Percentiles rank a stretch among this genome's conserved stretches.
Evolutionary conservation across 768 basidiomycete species (phyloP).

Genomic region (Hygrocybe punicea): DNA sequence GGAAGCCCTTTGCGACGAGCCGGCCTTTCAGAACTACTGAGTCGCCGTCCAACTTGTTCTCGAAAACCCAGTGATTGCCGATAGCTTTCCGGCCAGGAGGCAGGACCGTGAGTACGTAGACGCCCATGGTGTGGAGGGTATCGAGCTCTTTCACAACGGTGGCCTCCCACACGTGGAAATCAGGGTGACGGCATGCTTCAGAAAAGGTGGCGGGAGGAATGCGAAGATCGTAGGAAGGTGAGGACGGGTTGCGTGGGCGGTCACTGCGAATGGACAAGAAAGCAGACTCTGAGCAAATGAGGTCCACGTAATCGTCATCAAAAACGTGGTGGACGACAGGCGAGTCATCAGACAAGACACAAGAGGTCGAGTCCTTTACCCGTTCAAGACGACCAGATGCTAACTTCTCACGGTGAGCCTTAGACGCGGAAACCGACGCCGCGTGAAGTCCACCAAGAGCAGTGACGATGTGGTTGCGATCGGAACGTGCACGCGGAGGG

Average conservation of each 20-base stretch:
- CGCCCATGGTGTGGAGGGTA: conserved; percentile 18
- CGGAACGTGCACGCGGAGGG: neutral
- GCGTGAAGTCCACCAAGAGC: too few species aligned
- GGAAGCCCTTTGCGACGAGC: conserved; percentile 24
- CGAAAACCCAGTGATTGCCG: conserved; percentile 34
- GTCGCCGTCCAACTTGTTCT: conserved; percentile 36
- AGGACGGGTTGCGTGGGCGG: neutral
- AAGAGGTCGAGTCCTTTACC: neutral
- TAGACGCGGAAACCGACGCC: too few species aligned
- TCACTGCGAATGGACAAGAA: conserved; percentile 2
- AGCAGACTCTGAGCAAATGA: neutral
- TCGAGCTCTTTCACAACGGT: conserved; percentile 25
- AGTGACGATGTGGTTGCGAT: neutral
- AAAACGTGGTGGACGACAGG: neutral
- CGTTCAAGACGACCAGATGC: neutral
- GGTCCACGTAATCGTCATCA: neutral
- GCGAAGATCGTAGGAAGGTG: conserved; percentile 7
- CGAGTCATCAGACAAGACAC: neutral
- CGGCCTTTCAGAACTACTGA: conserved; percentile 31
- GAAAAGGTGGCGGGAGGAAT: conserved; percentile 17
- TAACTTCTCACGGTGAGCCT: too few species aligned
- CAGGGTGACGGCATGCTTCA: conserved; percentile 17
- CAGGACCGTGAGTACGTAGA: conserved; percentile 24
- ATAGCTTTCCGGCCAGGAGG: conserved; percentile 30
- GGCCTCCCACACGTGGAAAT: conserved; percentile 20